Evolutionary conservation across 345 rosid genomes (phyloP), one percentile per base, ranked within the genome.

Genomic region (Acer campestre): DNA sequence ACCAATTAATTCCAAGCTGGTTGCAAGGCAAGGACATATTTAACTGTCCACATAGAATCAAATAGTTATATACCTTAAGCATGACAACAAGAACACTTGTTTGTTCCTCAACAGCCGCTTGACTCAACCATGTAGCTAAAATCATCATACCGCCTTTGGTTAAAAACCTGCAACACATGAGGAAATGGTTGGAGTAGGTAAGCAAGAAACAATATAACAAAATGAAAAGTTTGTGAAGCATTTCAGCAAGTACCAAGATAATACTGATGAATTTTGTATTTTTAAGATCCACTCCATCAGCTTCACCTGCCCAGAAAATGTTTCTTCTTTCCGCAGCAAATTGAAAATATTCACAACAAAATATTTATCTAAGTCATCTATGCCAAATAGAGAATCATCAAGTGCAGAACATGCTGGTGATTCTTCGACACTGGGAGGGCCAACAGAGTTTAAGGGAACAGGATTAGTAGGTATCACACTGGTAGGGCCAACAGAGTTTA

Each of bases 211-310:
- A 74, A 8, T 67, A 61, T 5, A 72, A 65, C 20, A 59, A 53
- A 17, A 49, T 58, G 40, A 20, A 23, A 27, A 65, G 59, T 58
- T 46, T 22, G 73, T 65, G 46, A 69, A 71, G 80, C 61, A 69
- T 46, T 49, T 68, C 62, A 31, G 49, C 20, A 55, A 63, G 74
- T 91, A 97, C 99, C 99, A 97, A 68, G 84, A 81, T 74, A 91
- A 79, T 5, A 93, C 96, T 49, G 90, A 83, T 62, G 93, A 77
- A 85, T 89, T 94, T 81, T 90, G 93, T 79, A 97, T 90, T 86
- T 80, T 90, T 91, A 90, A 85, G 91, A 94, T 90, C 98, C 93
- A 85, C 75, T 94, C 98, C 98, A 94, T 85, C 77, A 97, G 84
- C 83, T 91, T 97, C 73, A 86, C 92, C 80, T 93, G 98, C 81